Conservation (phyloP, 164 flowering plant genomes). For the Malania oleifera region DNA sequence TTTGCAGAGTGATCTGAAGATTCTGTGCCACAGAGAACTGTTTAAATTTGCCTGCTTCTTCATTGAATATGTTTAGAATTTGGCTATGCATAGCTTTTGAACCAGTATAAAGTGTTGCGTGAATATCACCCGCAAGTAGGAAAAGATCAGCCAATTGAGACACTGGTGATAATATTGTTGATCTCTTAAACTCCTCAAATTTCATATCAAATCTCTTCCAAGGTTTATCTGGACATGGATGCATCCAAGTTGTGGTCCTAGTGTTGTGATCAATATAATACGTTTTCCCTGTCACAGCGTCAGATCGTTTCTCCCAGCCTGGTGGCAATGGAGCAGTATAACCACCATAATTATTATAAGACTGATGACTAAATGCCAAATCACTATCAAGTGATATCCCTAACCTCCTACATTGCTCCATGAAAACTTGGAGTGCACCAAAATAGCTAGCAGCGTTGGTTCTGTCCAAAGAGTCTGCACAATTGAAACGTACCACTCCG, state of each 20-base stretch:
- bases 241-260: conserved; percentile 90
- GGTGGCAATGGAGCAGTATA: conserved; percentile 92
- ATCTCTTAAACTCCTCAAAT: conserved; percentile 90
- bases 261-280: conserved; percentile 95
- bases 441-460: conserved; percentile 99
- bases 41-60: conserved; percentile 82
- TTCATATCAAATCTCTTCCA: conserved; percentile 83
- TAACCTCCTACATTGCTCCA: conserved; percentile 90
- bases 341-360: conserved; percentile 51
- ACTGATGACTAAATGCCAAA: conserved; percentile 48
- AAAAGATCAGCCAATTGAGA: conserved; percentile 86
- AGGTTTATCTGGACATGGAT: conserved; percentile 96
- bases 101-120: conserved; percentile 98
- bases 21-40: conserved; percentile 96
- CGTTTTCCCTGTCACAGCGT: conserved; percentile 91
- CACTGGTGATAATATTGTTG: conserved; percentile 80
- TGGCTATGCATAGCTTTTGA: conserved; percentile 99
- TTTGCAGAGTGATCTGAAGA: conserved; percentile 80
- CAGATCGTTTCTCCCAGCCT: conserved; percentile 96
- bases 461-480: conserved; percentile 98
- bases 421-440: conserved; percentile 90
- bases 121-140: conserved; percentile 90
- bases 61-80: conserved; percentile 88
- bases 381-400: conserved; percentile 85
- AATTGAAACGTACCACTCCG: conserved; percentile 93